Evolutionary conservation across 2,329 filamentous ascomycete species (phyloP), one percentile per base, ranked within the genome.

Genomic region (Hyphodiscus sp.): DNA sequence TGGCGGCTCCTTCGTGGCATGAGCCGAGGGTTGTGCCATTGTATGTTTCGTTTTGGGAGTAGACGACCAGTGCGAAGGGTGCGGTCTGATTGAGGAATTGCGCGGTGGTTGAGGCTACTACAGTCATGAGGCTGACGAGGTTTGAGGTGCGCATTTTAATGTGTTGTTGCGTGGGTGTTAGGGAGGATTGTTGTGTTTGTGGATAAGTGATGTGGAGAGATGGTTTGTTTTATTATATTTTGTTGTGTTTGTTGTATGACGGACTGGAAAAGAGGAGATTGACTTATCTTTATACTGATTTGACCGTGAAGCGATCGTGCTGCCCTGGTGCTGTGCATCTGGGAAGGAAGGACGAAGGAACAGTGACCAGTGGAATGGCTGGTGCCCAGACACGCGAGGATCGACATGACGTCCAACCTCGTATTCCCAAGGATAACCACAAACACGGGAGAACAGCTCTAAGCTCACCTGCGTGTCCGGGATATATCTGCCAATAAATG

Each of bases 1-100:
- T 74, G 4, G 69, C 75, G 19, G 75, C 75, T 29, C 75, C 75
- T 54, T 70, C 68, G 61, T 77, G 75, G 64, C 75, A 78, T 52
- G 75, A 62, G 5, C 60, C 61, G 16, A 77, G 69, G 7, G 67
- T 64, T 13, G 63, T 46, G 51, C 70, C 70, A 47, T 76, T 68
- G 50, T 71, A 57, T 1, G 67, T 66, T 5, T 61, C 56, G 53
- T 75, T 71, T 1, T 63, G 48, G 20, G 73, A 74, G 33, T 64
- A 50, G 41, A 76, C 54, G 44, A 71, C 59, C 20, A 78, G 68
- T 29, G 69, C 53, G 67, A 78, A 78, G 15, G 74, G 73, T 20
- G 65, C 65, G 10, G 74, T 74, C 50, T 70, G 67, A 52, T 69
- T 69, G 55, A 62, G 26, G 49, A 62, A 65, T 57, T 67, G 65